Evolutionary conservation across 108 stramenopile species (phyloP), one percentile per base, ranked within the genome.

Genomic region (Nannochloropsis gaditana): DNA sequence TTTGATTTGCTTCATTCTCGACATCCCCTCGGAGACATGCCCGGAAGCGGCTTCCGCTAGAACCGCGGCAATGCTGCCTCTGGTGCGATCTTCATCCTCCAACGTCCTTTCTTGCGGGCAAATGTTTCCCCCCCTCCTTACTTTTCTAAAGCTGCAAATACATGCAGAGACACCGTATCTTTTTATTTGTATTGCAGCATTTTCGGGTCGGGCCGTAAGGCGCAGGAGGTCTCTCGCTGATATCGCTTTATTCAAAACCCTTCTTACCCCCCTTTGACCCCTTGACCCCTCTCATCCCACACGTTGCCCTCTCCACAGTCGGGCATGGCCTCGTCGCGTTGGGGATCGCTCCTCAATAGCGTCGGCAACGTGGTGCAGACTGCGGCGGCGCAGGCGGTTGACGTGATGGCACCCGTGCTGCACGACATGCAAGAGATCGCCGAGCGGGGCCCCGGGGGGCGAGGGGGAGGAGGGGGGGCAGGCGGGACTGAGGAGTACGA

Each of bases 361-460:
- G 59, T n/a, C 59, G n/a, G 19, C 59, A 73, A 73, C n/a, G 59
- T 73, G 59, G 59, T 73, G 59, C 15, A 73, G n/a, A n/a, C 59
- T 15, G 59, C 59, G 59, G 59, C 59, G 59, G 59, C 59, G 59
- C 59, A 73, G n/a, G 59, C 59, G 19, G 59, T 73, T 15, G 59
- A 73, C 59, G 59, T 73, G 59, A 73, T 73, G 59, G 59, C 59
- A 3, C 59, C 59, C 59, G 59, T 73, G 19, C 59, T 73, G 19
- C 59, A n/a, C 59, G 59, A 73, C n/a, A 8, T 73, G 59, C 59
- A 73, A 73, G 59, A 73, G n/a, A n/a, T n/a, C 59, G 59, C 59
- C 59, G 59, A 73, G n/a, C 19, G n/a, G 59, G 59, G 59, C 59
- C n/a, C 19, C 19, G 19, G 59, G 59, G 59, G n/a, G 1, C 19